Evolutionary conservation across 495 filamentous ascomycete genomes (phyloP), one percentile per base, ranked within the genome.

Genomic region (Aspergillus biplanus): DNA sequence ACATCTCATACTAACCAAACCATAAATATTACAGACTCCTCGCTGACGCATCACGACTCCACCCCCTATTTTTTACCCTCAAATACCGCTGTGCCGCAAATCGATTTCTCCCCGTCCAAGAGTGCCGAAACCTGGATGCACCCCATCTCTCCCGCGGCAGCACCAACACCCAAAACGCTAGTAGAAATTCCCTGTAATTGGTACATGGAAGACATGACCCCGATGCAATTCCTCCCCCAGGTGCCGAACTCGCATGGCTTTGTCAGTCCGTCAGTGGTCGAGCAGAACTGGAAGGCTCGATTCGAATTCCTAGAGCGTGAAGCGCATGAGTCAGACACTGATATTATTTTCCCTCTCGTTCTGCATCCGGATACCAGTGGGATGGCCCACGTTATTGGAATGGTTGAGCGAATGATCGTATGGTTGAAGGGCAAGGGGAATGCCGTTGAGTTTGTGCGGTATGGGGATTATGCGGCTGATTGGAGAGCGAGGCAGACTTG

Each of bases 291-390:
- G 80, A 75, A 67, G 63, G 79, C 81, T 65, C 67, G 77, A 12
- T 76, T 83, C 54, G 37, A 64, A 16, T 75, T 61, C 56, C 58
- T 75, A 1, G 65, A 69, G 21, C 31, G 59, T 32, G 72, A 71
- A 39, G 63, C 69, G 16, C 66, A 56, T 0, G 63, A 62, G 4
- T 61, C 44, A 15, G 32, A 35, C 3, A 46, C 39, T 8, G 56
- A 59, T 33, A 59, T 64, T 16, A 69, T 81, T 11, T 80, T 81
- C 54, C 71, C 73, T 11, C 56, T 83, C 15, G 64, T 82, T n/a
- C 56, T 81, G 71, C 81, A 83, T 67, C 80, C 81, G 31, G 81
- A 83, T 71, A 82, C 79, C 31, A 80, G 78, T 62, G 81, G 81
- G 11, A 83, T 81, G 79, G 76, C 79, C 46, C 81, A 83, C 73